Evolutionary conservation across 108 stramenopile genomes (phyloP).

Genomic region (Cyclotella sp.): DNA sequence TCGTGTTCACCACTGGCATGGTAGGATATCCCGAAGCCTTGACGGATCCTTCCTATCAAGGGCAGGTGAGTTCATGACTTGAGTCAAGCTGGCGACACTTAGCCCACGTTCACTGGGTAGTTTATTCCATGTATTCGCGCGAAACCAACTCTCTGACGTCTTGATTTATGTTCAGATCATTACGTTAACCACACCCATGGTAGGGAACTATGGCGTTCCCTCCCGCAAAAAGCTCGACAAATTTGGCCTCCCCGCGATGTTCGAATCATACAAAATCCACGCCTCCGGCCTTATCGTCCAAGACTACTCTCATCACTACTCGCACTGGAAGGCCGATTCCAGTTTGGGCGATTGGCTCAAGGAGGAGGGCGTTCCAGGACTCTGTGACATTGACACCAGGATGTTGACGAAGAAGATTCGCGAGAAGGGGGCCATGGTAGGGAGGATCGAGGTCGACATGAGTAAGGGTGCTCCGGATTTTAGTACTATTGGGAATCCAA

Average conservation of each 20-base stretch:
- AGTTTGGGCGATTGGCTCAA: slow-evolving; percentile 96
- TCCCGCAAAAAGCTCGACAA: slow-evolving; percentile 82
- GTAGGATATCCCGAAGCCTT: slow-evolving; percentile 98
- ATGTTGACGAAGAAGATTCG: slow-evolving; percentile 98
- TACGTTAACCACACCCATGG: slow-evolving; percentile 94
- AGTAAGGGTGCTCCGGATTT: slow-evolving; percentile 59
- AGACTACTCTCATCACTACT: slow-evolving; percentile 92
- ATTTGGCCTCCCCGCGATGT: slow-evolving; percentile 87
- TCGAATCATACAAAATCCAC: slow-evolving; percentile 95
- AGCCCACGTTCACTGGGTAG: no score
- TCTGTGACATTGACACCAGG: slow-evolving; percentile 95
- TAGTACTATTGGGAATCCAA: slow-evolving; percentile 82
- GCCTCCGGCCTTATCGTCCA: slow-evolving; percentile 93
- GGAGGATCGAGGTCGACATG: slow-evolving; percentile 87
- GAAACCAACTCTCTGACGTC: neutral
- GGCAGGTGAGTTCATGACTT: slow-evolving; percentile 84
- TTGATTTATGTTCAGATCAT: slow-evolving; percentile 64
- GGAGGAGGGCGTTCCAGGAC: slow-evolving; percentile 93
- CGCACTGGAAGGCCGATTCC: slow-evolving; percentile 96
- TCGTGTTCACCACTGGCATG: slow-evolving; percentile 99
- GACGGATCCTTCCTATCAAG: slow-evolving; percentile 98
- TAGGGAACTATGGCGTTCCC: slow-evolving; percentile 99
- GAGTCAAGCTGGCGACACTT: no score
- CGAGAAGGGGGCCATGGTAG: slow-evolving; percentile 93
- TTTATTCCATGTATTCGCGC: no score